These are phyloP conservation scores for Boletellus sp. DNA, from an alignment of 768 basidiomycete genomes.

Conservation along the genomic window DNA sequence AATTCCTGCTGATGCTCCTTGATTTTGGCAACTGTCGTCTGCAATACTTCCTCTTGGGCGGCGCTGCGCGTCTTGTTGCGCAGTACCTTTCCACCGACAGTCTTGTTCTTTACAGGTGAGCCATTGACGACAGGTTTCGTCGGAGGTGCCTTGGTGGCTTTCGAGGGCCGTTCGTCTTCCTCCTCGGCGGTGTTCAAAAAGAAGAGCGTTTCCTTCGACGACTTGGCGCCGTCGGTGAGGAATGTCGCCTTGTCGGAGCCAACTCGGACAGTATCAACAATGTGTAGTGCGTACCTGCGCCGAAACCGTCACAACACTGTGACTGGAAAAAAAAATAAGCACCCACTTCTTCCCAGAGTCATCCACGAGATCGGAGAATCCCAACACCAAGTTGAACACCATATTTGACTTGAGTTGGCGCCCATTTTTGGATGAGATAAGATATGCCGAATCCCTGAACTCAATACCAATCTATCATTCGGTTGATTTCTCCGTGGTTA, in stretches of 20 bases:
- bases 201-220: conserved; percentile 83
- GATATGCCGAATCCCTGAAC: conserved; percentile 84
- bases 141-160: conserved; percentile 50
- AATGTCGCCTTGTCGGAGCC: conserved; percentile 60
- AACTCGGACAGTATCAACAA: conserved; percentile 85
- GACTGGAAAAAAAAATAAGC: neutral
- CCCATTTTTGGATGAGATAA: conserved; percentile 77
- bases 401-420: conserved; percentile 72
- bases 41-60: conserved; percentile 78
- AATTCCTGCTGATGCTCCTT: conserved; percentile 86
- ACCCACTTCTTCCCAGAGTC: conserved; percentile 73
- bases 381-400: conserved; percentile 81
- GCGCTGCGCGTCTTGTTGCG: conserved; percentile 89
- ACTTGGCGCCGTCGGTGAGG: conserved; percentile 82
- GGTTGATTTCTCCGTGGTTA: neutral
- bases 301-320: neutral
- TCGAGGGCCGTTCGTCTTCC: conserved; percentile 53
- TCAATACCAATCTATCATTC: conserved; percentile 85
- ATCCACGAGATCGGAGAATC: conserved; percentile 80
- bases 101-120: conserved; percentile 65
- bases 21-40: conserved; percentile 72
- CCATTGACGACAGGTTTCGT: conserved; percentile 56
- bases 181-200: conserved; percentile 65
- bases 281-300: conserved; percentile 76
- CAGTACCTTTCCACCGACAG: conserved; percentile 79